A percentile compares a stretch with the other conserved stretches of the same genome.
These are phyloP conservation scores for Dothistroma pini DNA, from an alignment of 2,329 filamentous ascomycete species.

Conservation along the genomic window DNA sequence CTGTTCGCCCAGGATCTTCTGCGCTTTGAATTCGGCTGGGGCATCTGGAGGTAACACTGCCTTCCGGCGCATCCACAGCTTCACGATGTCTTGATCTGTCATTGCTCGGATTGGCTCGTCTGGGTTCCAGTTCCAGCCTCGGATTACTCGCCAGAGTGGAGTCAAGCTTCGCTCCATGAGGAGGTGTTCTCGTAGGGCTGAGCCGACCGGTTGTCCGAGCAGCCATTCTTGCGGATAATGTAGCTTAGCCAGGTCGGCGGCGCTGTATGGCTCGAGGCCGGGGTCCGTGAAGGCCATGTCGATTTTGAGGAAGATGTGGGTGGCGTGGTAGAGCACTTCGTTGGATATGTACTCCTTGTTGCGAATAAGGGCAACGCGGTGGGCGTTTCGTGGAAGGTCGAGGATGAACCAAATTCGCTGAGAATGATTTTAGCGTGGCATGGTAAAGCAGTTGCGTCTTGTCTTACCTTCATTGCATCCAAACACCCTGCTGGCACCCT, in stretches of 20 bases:
- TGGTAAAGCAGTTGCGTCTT: neutral
- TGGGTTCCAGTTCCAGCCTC: conserved; percentile 43
- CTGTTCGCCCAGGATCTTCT: conserved; percentile 51
- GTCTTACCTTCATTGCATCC: conserved; percentile 24
- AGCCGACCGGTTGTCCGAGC: conserved; percentile 34
- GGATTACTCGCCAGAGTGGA: conserved; percentile 56
- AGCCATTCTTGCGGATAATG: conserved; percentile 10
- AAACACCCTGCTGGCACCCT: conserved; percentile 33
- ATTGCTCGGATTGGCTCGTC: conserved; percentile 19
- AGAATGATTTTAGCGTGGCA: neutral
- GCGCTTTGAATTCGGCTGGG: conserved; percentile 24
- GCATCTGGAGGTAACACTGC: conserved; percentile 36
- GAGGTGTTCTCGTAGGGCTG: conserved; percentile 52
- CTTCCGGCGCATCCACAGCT: conserved; percentile 57
- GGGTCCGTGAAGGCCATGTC: conserved; percentile 67
- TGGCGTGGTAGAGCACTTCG: conserved; percentile 57
- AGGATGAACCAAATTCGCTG: conserved; percentile 71
- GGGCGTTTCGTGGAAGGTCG: conserved; percentile 57
- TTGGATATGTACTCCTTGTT: conserved; percentile 56
- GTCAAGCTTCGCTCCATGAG: conserved; percentile 31
- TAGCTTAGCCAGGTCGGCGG: conserved; percentile 12
- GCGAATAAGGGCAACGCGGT: conserved; percentile 54
- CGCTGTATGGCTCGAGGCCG: conserved; percentile 33
- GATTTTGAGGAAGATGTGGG: conserved; percentile 68
- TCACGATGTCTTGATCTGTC: conserved; percentile 50